These are phyloP conservation scores for Lithospermum erythrorhizon DNA, from an alignment of 257 asterid species.

Conservation along the genomic window DNA sequence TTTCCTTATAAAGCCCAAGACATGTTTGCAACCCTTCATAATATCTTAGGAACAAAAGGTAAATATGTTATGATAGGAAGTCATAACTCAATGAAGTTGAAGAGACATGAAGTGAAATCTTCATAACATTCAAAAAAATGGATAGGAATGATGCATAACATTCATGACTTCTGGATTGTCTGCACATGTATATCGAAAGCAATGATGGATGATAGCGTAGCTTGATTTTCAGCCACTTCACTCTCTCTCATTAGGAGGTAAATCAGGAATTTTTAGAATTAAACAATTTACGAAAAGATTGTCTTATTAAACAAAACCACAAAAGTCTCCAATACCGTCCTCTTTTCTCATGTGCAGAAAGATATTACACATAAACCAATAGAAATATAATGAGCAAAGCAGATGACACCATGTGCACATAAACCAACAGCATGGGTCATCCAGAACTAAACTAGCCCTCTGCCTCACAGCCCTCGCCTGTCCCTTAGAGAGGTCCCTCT, in stretches of 20 bases:
- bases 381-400: too few relatives aligned
- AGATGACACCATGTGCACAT: too few relatives aligned
- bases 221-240: background rate
- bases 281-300: background rate
- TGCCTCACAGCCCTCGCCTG: background rate
- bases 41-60: slow-evolving; percentile 27
- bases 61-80: background rate
- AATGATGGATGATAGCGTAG: too few relatives aligned
- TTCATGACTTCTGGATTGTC: too few relatives aligned
- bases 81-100: background rate
- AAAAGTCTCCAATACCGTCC: background rate
- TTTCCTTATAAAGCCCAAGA: slow-evolving; percentile 47
- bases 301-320: background rate
- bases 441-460: background rate
- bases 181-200: too few relatives aligned
- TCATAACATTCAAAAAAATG: background rate
- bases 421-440: too few relatives aligned
- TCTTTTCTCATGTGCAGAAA: background rate
- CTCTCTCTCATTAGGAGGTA: background rate
- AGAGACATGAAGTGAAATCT: background rate
- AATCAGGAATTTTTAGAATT: background rate
- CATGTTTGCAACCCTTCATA: slow-evolving; percentile 94
- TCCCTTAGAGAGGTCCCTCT: background rate
- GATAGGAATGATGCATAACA: background rate
- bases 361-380: background rate